Conservation (phyloP, 1,284 basidiomycete genomes). For the Tilletia walkeri region DNA sequence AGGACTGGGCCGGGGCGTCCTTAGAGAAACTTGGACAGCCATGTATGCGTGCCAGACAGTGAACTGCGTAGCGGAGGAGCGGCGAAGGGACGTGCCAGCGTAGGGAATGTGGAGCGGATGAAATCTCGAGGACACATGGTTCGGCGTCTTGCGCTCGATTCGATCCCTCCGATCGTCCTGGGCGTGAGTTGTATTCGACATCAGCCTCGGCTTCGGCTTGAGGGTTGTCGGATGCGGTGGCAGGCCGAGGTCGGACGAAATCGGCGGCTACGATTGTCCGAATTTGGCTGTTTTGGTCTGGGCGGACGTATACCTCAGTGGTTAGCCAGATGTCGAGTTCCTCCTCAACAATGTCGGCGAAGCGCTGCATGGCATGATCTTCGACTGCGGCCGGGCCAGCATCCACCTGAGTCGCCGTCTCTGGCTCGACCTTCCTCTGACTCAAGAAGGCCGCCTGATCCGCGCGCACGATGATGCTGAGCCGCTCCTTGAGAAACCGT, state of each 20-base stretch:
- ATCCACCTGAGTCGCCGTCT: too few species aligned
- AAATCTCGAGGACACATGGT: constrained; percentile 34
- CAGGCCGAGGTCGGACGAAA: neutral
- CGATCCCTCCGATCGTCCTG: too few species aligned
- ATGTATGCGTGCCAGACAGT: constrained; percentile 43
- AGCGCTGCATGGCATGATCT: constrained; percentile 9
- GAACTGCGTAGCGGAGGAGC: constrained; percentile 39
- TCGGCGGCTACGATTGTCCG: neutral
- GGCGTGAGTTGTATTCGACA: neutral
- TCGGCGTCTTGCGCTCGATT: neutral
- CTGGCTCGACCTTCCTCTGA: too few species aligned
- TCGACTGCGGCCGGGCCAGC: neutral
- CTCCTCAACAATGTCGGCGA: constrained; percentile 12
- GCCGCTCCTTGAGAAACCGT: constrained; percentile 13
- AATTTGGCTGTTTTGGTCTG: neutral
- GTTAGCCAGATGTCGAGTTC: neutral
- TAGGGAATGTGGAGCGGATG: constrained; percentile 39
- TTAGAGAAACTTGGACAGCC: constrained; percentile 43
- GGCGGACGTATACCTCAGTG: neutral
- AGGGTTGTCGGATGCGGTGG: neutral
- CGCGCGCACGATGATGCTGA: neutral
- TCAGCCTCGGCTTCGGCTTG: too few species aligned
- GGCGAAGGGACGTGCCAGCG: constrained; percentile 44
- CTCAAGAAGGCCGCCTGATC: neutral
- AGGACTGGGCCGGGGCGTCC: constrained; percentile 22